A percentile compares a stretch with the other conserved stretches of the same genome.
Conservation (phyloP, 345 rosid species). For the Camelina neglecta region DNA sequence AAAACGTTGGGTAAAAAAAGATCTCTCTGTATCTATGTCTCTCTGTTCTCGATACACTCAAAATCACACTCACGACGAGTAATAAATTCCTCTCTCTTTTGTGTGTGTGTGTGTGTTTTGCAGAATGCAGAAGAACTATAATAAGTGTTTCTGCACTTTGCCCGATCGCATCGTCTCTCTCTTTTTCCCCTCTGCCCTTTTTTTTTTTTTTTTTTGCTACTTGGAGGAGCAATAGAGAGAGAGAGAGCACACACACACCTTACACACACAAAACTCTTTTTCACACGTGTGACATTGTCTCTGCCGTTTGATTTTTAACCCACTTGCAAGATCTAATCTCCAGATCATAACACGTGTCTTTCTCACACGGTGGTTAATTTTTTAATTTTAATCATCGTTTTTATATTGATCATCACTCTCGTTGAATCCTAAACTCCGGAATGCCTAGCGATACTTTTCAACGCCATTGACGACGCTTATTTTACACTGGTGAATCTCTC, state of each 20-base stretch:
- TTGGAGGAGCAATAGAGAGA: background rate
- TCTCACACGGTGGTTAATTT: constrained; percentile 40
- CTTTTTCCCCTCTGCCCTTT: background rate
- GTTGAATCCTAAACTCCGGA: constrained; percentile 25
- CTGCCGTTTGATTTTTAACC: constrained; percentile 42
- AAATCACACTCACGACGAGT: constrained; percentile 24
- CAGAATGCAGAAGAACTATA: constrained; percentile 25
- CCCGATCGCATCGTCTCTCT: constrained; percentile 47
- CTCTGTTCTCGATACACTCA: constrained; percentile 26
- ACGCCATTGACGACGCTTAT: constrained; percentile 41
- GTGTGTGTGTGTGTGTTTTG: constrained; percentile 9
- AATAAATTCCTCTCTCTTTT: background rate
- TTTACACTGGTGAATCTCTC: constrained; percentile 33
- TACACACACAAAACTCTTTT: constrained; percentile 32
- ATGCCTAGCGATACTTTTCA: constrained; percentile 34
- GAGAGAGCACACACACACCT: constrained; percentile 25
- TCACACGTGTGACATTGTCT: constrained; percentile 34
- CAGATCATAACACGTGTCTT: constrained; percentile 39
- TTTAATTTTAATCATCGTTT: background rate
- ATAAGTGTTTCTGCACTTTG: constrained; percentile 33
- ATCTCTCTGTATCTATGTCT: constrained; percentile 5
- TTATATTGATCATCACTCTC: constrained; percentile 8
- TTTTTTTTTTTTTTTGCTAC: constrained; percentile 16
- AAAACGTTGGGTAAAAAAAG: background rate
- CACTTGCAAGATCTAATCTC: constrained; percentile 35